Evolutionary conservation across 345 rosid species (phyloP), one percentile per base, ranked within the genome.

Genomic region (Erucastrum elatum): DNA sequence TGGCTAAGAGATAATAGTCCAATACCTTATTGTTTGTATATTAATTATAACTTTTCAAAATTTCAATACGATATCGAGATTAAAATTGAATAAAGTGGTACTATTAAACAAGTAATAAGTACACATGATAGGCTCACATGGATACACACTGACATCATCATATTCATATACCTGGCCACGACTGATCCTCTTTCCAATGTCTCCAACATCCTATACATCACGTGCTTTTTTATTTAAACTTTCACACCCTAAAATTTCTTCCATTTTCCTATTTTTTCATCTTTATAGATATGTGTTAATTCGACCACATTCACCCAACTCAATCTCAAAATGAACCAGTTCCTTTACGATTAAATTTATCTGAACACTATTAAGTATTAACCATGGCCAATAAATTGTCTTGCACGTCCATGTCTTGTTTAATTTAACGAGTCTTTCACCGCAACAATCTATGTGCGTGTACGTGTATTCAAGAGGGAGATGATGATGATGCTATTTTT

Each of bases 81-180:
- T 16, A 29, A 75, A 56, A 10, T 1, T 0, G 6, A 26, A 60
- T 37, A 64, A 16, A 34, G 30, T 4, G n/a, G 31, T 15, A 39
- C 46, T 11, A 17, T 61, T 49, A 21, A 71, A 29, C 31, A 30
- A 72, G 65, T 64, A 66, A 31, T 25, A 79, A 79, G 70, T 68
- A 74, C 1, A 62, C 13, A 79, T 79, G 78, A 78, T 78, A 78
- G 64, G 66, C 29, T 79, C 78, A 79, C 75, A 78, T 78, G 78
- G 78, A 79, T 79, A 68, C 29, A 63, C 55, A 70, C 79, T 80
- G 83, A 80, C 83, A 80, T 80, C 83, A 69, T 74, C 76, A 75
- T 75, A 64, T 35, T 74, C 30, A 68, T 51, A 68, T 74, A 68
- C 67, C 81, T 79, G 78, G 78, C 78, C 78, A 79, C 82, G 78